Evolutionary conservation across 1,284 basidiomycete species (phyloP), one percentile per base, ranked within the genome.

Genomic region (Rhodotorula sp.): DNA sequence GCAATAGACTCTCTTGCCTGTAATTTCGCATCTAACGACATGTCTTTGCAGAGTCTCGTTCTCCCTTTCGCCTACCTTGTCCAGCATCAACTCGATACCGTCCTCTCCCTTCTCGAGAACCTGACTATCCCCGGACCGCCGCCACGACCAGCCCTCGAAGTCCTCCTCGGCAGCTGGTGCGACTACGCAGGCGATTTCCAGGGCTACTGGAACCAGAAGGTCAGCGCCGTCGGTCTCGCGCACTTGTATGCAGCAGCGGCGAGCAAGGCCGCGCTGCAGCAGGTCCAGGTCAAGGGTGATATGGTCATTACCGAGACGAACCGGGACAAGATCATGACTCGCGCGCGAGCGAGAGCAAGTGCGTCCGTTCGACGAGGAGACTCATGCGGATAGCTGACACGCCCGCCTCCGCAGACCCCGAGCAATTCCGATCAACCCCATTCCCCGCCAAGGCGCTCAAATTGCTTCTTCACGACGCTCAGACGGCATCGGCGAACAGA

Each of bases 381-480:
- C 13, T 29, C 1, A 13, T 61, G 29, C 29, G 34, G 34, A 58
- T 11, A 62, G 19, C n/a, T 29, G 15, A 39, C 13, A 24, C 4
- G 3, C 27, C 29, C 20, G 11, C 19, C 17, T 10, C 27, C 46
- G 17, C 77, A 94, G 91, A 84, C 48, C 94, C 94, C 0, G 88
- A 89, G 69, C 88, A 92, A 79, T 98, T 91, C 79, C 90, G 90
- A 2, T 85, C 85, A 52, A 87, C 96, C 54, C 84, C 90, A 0
- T 95, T 98, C 86, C 90, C 89, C 0, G 87, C 92, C 68, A 97
- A 97, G 81, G 90, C 89, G 2, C 84, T 98, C 79, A 97, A 98
- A 80, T 83, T 97, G 27, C 83, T 98, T 27, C 79, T 97, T 55
- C 88, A 88, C 67, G 94, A 97, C 74, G 83, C 94, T 27, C 88